Percentiles rank a stretch among this genome's conserved stretches.
These are phyloP conservation scores for Heimioporus punctisporus DNA, from an alignment of 1,284 basidiomycete species.

Conservation along the genomic window DNA sequence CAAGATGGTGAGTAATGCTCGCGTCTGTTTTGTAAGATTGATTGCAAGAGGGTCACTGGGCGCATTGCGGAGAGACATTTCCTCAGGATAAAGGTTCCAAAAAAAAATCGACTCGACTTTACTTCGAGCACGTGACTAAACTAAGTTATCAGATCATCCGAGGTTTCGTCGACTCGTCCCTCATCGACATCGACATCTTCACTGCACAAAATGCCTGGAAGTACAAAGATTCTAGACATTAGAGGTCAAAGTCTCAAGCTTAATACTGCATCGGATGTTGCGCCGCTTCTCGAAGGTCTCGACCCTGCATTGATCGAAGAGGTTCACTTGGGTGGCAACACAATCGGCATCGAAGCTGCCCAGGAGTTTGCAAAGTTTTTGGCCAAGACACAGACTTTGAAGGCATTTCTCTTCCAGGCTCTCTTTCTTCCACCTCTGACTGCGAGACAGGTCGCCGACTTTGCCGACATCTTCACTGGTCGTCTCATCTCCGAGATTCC, in stretches of 20 bases:
- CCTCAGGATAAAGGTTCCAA: too few species aligned
- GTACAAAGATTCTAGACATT: slow-evolving; percentile 30
- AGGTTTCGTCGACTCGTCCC: background rate
- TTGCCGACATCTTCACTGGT: slow-evolving; percentile 98
- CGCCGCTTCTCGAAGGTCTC: slow-evolving; percentile 73
- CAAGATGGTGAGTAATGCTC: slow-evolving; percentile 42
- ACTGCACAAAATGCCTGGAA: slow-evolving; percentile 19
- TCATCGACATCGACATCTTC: background rate
- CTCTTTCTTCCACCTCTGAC: slow-evolving; percentile 8
- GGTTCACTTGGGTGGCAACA: slow-evolving; percentile 95
- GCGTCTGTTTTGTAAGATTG: slow-evolving; percentile 54
- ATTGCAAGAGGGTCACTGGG: slow-evolving; percentile 47
- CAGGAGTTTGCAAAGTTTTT: slow-evolving; percentile 85
- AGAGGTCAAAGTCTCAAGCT: slow-evolving; percentile 67
- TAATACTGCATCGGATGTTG: slow-evolving; percentile 78
- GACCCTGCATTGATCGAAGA: slow-evolving; percentile 78
- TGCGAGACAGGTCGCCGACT: slow-evolving; percentile 79
- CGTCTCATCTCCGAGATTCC: slow-evolving; percentile 97
- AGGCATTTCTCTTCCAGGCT: slow-evolving; percentile 46
- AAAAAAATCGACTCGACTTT: too few species aligned
- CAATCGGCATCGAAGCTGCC: slow-evolving; percentile 94
- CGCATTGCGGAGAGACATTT: slow-evolving; percentile 15
- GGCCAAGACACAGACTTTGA: slow-evolving; percentile 68
- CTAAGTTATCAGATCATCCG: slow-evolving; percentile 2
- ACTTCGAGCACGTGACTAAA: slow-evolving; percentile 6